Evolutionary conservation across 106 monocot species (phyloP).

Genomic region (Alisma plantagoaquatica): DNA sequence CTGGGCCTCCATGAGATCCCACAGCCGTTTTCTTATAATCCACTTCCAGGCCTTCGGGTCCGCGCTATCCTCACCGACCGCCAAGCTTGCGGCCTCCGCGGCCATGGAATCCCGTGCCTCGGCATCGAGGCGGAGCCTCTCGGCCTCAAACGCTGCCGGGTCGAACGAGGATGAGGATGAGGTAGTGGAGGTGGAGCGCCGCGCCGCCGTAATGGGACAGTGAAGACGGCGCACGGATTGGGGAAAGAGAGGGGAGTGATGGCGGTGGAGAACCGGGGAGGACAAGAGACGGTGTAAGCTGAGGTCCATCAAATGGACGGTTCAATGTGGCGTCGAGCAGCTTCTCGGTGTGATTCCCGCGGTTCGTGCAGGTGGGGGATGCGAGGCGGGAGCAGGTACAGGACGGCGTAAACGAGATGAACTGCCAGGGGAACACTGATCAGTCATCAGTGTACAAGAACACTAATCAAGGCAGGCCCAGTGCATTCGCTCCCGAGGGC

Average conservation of each 20-base stretch:
- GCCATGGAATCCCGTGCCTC: conserved; percentile 66
- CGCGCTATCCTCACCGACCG: conserved; percentile 8
- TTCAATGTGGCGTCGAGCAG: too few species aligned
- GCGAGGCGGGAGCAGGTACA: too few species aligned
- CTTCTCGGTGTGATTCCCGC: too few species aligned
- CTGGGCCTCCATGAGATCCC: conserved; percentile 77
- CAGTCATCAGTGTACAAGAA: too few species aligned
- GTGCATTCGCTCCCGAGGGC: too few species aligned
- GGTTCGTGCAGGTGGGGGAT: too few species aligned
- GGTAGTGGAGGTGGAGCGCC: too few species aligned
- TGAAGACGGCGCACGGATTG: not conserved
- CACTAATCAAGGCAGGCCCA: too few species aligned
- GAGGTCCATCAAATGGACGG: not conserved
- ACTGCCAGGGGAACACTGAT: too few species aligned
- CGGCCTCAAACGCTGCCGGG: conserved; percentile 50
- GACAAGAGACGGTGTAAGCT: not conserved
- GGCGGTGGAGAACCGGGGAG: not conserved
- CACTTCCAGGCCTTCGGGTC: conserved; percentile 81
- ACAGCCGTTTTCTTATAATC: conserved; percentile 63
- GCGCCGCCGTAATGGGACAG: too few species aligned
- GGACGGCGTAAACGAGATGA: too few species aligned
- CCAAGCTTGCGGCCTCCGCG: conserved; percentile 1
- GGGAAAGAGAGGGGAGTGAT: not conserved
- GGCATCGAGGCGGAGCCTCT: conserved; percentile 65
- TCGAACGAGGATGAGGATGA: conserved; percentile 39